Conservation (phyloP, 768 basidiomycete species). For the Agaricus blazei region DNA sequence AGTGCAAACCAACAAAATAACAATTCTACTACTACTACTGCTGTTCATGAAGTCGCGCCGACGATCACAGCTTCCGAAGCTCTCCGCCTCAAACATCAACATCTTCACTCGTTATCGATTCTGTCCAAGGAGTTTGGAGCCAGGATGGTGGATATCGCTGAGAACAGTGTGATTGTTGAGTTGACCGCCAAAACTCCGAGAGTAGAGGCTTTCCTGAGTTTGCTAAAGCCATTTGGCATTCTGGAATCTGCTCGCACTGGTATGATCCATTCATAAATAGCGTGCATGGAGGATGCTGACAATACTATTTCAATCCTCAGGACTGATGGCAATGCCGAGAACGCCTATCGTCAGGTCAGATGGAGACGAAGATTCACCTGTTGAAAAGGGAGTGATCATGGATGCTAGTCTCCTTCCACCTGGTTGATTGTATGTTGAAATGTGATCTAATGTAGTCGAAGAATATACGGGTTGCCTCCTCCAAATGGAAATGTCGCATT, state of each 20-base stretch:
- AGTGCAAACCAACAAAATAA: slow-evolving; percentile 33
- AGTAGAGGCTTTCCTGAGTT: slow-evolving; percentile 87
- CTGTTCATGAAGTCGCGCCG: slow-evolving; percentile 12
- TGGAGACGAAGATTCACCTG: slow-evolving; percentile 46
- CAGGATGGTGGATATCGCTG: slow-evolving; percentile 90
- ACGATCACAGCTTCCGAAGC: slow-evolving; percentile 78
- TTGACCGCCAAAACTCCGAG: slow-evolving; percentile 87
- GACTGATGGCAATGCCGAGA: slow-evolving; percentile 97
- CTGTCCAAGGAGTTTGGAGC: slow-evolving; percentile 89
- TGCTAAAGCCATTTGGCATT: slow-evolving; percentile 93
- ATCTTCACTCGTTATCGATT: slow-evolving; percentile 81
- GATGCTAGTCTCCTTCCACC: slow-evolving; percentile 94
- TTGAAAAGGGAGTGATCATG: slow-evolving; percentile 53
- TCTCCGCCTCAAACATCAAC: slow-evolving; percentile 83
- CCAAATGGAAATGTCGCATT: neutral
- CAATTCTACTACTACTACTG: neutral
- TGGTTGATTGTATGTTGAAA: slow-evolving; percentile 41
- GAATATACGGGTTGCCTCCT: neutral
- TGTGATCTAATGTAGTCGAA: neutral
- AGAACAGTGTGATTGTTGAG: slow-evolving; percentile 93
- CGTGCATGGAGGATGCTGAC: neutral
- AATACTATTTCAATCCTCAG: slow-evolving; percentile 30
- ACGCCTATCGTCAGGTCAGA: slow-evolving; percentile 71
- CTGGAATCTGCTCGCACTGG: slow-evolving; percentile 94
- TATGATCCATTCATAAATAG: slow-evolving; percentile 30